Conservation (phyloP, 352 stramenopile species). For the Bremia lactucae region DNA sequence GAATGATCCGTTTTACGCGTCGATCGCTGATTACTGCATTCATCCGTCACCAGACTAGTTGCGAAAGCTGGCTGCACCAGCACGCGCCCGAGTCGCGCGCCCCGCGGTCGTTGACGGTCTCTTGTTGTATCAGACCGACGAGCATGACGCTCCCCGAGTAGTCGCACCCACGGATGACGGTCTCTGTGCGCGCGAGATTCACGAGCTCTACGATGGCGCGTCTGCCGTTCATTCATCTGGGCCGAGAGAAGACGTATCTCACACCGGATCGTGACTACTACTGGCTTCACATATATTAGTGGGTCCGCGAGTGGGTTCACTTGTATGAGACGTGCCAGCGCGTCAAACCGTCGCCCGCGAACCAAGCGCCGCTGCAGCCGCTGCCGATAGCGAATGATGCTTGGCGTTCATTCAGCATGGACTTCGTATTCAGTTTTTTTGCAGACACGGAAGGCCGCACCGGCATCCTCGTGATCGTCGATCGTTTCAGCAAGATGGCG, state of each 20-base stretch:
- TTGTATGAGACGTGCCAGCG: neutral
- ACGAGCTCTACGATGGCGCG: neutral
- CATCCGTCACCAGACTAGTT: too few species aligned
- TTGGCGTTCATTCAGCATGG: neutral
- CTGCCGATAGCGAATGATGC: neutral
- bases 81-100: neutral
- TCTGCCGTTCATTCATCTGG: neutral
- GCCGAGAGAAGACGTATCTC: neutral
- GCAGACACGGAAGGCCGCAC: neutral
- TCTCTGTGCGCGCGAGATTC: neutral
- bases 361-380: neutral
- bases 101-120: neutral
- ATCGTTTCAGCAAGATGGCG: neutral
- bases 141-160: neutral
- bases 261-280: neutral
- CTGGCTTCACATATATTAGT: neutral
- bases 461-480: neutral
- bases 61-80: too few species aligned
- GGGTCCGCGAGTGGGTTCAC: neutral
- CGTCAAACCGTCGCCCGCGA: neutral
- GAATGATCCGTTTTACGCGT: too few species aligned
- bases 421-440: neutral
- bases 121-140: neutral
- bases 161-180: neutral
- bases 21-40: too few species aligned